Evolutionary conservation across 176 grass and related monocot species (phyloP), one percentile per base, ranked within the genome.

Genomic region (Eragrostis nindensis): DNA sequence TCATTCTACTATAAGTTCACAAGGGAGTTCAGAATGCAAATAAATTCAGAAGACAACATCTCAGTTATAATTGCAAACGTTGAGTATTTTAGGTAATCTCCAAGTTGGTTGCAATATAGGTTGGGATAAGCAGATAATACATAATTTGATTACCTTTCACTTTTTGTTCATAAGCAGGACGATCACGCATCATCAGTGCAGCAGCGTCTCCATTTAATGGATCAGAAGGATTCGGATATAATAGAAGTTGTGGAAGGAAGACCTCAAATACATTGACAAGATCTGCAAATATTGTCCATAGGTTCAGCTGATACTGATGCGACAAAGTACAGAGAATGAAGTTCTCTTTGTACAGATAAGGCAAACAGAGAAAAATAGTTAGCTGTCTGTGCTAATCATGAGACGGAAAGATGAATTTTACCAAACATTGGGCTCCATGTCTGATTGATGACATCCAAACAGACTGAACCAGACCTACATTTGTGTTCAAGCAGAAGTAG

Each of bases 361-460:
- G 26, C 3, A 62, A 60, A 42, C 40, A 1, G 21, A 17, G 11
- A 40, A 22, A 66, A 66, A 17, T 19, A 29, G 43, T 25, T 19
- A 36, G 32, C 8, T 26, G 18, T 16, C 6, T 36, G 48, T n/a
- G n/a, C 54, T 64, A 75, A 11, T 14, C 65, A 47, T 60, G 62
- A 29, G 22, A 55, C n/a, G 46, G 19, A 47, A 76, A 41, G 59
- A 40, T 56, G 62, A 50, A 65, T 73, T 78, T 83, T 86, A 98
- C 95, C 95, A 77, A 95, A 98, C 95, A 98, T 98, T 60, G 95
- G 95, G 79, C 95, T 98, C 95, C 95, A 98, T 57, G 95, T 95
- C 81, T 98, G 95, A 81, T 98, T 98, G 24, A 98, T 98, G 82
- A 98, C 92, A 92, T 98, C 95, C 90, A 98, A 94, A 84, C 95